Evolutionary conservation across 257 asterid species (phyloP), one percentile per base, ranked within the genome.

Genomic region (Petunia axillaris): DNA sequence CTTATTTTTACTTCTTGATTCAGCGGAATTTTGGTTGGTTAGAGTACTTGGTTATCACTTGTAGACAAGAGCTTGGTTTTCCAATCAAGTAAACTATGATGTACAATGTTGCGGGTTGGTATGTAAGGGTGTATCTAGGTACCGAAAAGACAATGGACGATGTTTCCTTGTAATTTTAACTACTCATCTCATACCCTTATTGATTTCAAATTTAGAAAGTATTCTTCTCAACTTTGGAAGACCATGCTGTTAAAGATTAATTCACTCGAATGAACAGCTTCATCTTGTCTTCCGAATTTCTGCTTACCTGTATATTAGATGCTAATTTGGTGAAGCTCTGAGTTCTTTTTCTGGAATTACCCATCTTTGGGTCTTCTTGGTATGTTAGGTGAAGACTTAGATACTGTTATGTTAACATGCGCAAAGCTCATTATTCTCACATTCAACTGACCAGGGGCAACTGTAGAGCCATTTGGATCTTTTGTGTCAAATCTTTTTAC

Each of bases 391-490:
- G 16, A 38, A 64, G 40, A 37, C 75, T 60, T 50, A 53, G 71
- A 73, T 75, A 15, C 65, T 55, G 16, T 46, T 64, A 38, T 39
- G 59, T 43, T 57, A 68, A 71, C 64, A 38, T 54, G 65, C 0
- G 40, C 15, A 40, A 35, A 44, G 40, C 80, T 67, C 87, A 77
- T 41, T 70, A 78, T 73, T 80, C 83, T 58, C 76, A 64, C 80
- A 73, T 83, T 80, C 77, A 53, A 66, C 58, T 85, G 71, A 83
- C 84, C 93, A 96, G 99, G 97, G 88, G 97, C 95, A 84, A 92
- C 95, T 77, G 99, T 94, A 81, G 98, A 96, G 82, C 98, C 99
- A 77, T 96, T 60, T 83, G 98, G 99, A 78, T 96, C 99, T 75
- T 94, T 94, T 90, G 99, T 80, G n/a, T 96, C 99, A 60, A 84